Base-by-base conservation (phyloP, 805 yeast genomes). In the Wickerhamiella vanderwaltii region DNA sequence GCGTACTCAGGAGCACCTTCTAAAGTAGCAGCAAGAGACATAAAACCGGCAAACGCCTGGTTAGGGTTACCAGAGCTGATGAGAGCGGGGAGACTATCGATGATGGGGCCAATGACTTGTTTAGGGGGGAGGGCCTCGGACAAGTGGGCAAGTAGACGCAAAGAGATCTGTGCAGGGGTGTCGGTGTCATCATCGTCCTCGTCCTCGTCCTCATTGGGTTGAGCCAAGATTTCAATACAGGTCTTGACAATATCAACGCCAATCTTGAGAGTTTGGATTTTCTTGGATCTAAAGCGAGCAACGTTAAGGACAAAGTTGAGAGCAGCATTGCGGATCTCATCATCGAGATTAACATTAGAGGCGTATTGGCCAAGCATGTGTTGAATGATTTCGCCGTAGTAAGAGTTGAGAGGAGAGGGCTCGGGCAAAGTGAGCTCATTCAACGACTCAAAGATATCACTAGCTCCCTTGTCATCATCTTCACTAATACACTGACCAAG, bases 1-100 rank as follows among this genome's bases (percentile, higher is more conserved):
- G 82, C 72, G 61, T 71, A 88, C 57, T 91, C 99, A 48, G 97
- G 97, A 31, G 97, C 88, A 59, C 97, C 98, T 48, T 81, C 73
- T 35, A 82, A 82, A 40, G 88, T 76, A 44, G 76, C 83, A 53
- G 93, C 85, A 48, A 91, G 66, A 25, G 94, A 73, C 53, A 84
- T 67, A 40, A 86, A 68, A 43, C 81, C 91, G 46, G 93, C 95
- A 65, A 95, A 77, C 67, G 93, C 77, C 65, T 81, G 85, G 50
- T 73, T 78, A 47, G 71, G 69, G 58, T 83, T 75, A n/a, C 73
- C 50, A 13, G 87, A 72, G 37, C 73, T 48, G 32, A 58, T 54
- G 29, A 53, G 53, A 25, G 51, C 36, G 6, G 68, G 67, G 42
- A 61, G 49, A 28, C 70, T 57, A 50, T 71, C 72, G 47, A 85